Evolutionary conservation across 306 rosid species (phyloP).

Genomic region (Malus orientalis): DNA sequence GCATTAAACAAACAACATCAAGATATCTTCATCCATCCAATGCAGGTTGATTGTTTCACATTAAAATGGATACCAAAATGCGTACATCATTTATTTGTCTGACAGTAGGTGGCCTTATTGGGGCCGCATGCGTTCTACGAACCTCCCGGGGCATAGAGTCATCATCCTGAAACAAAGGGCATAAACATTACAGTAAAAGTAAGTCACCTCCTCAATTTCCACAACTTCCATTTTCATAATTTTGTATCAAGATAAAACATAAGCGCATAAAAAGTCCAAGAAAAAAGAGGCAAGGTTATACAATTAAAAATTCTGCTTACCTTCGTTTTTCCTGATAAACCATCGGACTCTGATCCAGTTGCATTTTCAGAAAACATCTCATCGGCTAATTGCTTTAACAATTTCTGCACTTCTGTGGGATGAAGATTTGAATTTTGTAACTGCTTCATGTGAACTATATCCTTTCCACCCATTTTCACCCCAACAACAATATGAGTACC

Average conservation of each 20-base stretch:
- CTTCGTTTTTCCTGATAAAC: conserved; percentile 38
- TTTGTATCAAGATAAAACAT: background rate
- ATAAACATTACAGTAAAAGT: background rate
- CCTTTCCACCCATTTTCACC: conserved; percentile 95
- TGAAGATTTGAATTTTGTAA: conserved; percentile 45
- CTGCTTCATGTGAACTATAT: conserved; percentile 72
- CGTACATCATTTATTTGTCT: conserved; percentile 61
- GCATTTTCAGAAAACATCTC: conserved; percentile 52
- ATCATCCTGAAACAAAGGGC: conserved; percentile 43
- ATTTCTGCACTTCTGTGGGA: conserved; percentile 57
- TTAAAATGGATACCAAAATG: background rate
- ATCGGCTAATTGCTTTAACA: conserved; percentile 66
- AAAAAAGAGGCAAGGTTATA: background rate
- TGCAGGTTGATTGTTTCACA: background rate
- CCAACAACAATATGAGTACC: conserved; percentile 91
- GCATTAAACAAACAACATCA: conserved; percentile 9
- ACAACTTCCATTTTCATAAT: background rate
- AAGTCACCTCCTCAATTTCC: background rate
- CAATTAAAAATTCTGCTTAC: conserved; percentile 19
- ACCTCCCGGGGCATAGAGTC: conserved; percentile 20
- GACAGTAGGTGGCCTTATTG: conserved; percentile 38
- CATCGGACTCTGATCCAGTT: conserved; percentile 21
- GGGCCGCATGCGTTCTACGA: conserved; percentile 20
- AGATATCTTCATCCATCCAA: conserved; percentile 1
- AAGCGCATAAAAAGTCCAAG: background rate